phyloP scores from a whole-genome alignment of 495 filamentous ascomycete species.

The Lasiosphaeris hirsuta region DNA sequence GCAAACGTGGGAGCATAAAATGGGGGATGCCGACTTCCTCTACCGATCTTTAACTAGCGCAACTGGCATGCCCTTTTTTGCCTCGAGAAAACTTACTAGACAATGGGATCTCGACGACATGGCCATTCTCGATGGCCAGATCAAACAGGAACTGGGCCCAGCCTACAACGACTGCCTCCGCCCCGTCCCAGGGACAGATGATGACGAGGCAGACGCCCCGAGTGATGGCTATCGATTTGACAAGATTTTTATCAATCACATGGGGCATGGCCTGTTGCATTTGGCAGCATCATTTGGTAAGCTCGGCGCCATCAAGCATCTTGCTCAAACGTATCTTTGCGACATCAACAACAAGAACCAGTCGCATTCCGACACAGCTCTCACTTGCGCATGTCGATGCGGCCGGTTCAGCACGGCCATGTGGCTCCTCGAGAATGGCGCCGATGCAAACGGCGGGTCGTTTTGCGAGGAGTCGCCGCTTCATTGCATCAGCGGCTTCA shows the following conservation, averaged over 20 bases:
- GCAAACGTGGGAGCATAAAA: not conserved
- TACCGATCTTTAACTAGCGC: slow-evolving; percentile 1
- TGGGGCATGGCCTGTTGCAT: slow-evolving; percentile 15
- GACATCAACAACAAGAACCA: slow-evolving; percentile 14
- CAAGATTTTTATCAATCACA: slow-evolving; percentile 18
- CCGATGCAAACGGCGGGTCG: slow-evolving; percentile 11
- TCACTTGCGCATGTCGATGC: slow-evolving; percentile 12
- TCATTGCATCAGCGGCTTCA: slow-evolving; percentile 10
- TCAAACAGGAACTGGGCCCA: slow-evolving; percentile 1
- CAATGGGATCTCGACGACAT: slow-evolving; percentile 12
- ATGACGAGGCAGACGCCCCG: not conserved
- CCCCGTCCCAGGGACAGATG: not conserved
- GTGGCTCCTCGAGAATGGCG: slow-evolving; percentile 13
- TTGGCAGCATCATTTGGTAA: slow-evolving; percentile 11
- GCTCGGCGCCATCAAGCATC: slow-evolving; percentile 1
- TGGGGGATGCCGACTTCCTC: not conserved
- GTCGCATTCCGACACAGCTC: slow-evolving; percentile 5
- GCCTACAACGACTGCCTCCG: slow-evolving; percentile 11
- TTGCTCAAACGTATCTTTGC: slow-evolving; percentile 13
- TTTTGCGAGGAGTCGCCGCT: slow-evolving; percentile 10
- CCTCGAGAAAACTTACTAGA: slow-evolving; percentile 2
- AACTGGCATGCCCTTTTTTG: slow-evolving; percentile 17
- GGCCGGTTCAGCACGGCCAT: slow-evolving; percentile 4
- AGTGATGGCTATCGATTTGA: slow-evolving; percentile 11
- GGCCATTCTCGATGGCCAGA: slow-evolving; percentile 6